phyloP scores from a whole-genome alignment of 75 land plant genomes.

The Picea sitchensis region DNA sequence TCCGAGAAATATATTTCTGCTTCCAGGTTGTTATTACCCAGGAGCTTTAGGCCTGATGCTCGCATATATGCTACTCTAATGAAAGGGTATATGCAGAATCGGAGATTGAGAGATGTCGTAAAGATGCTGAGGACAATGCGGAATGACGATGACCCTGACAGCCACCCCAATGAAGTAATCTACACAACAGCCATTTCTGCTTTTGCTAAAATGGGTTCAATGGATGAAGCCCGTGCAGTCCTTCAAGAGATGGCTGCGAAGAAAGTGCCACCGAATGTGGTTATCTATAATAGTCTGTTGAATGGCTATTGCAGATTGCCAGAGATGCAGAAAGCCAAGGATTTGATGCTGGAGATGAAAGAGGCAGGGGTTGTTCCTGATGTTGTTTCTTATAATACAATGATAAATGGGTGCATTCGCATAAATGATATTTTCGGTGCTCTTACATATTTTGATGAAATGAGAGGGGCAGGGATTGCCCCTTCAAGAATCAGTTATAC shows the following conservation, averaged over 20 bases:
- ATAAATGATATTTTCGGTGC: conserved; percentile 77
- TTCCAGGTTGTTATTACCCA: conserved; percentile 35
- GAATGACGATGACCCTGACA: conserved; percentile 30
- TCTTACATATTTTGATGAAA: conserved; percentile 63
- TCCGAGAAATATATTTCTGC: not conserved
- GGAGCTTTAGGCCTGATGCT: conserved; percentile 51
- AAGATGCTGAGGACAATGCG: conserved; percentile 69
- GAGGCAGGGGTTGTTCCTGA: conserved; percentile 64
- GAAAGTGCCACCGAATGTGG: conserved; percentile 71
- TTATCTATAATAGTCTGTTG: conserved; percentile 84
- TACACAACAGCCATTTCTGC: conserved; percentile 85
- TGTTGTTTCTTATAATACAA: conserved; percentile 87
- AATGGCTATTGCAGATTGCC: conserved; percentile 75
- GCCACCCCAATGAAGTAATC: conserved; percentile 75
- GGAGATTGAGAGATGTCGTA: conserved; percentile 58
- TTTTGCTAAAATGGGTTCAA: conserved; percentile 60
- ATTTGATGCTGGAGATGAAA: conserved; percentile 64
- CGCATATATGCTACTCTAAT: conserved; percentile 83
- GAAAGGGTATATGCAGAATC: conserved; percentile 85
- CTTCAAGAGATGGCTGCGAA: conserved; percentile 70
- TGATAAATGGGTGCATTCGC: conserved; percentile 81
- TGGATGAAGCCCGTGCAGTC: conserved; percentile 71
- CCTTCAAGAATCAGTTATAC: conserved; percentile 89
- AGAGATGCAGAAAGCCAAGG: conserved; percentile 57
- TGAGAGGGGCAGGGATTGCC: conserved; percentile 74